Evolutionary conservation across 768 basidiomycete genomes (phyloP), one percentile per base, ranked within the genome.

Genomic region (Suillus subluteus): DNA sequence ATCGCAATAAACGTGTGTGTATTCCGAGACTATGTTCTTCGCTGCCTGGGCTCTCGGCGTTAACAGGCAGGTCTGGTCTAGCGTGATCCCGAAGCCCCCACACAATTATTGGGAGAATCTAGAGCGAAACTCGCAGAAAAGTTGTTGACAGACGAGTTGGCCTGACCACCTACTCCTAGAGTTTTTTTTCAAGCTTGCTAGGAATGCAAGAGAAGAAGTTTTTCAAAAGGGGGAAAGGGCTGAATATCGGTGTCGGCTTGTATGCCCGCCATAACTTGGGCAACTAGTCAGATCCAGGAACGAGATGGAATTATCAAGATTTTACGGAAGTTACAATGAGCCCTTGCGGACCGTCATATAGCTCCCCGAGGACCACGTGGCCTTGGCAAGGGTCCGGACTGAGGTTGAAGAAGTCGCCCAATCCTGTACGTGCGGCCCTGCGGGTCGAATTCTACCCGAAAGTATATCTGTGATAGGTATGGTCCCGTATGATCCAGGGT

Each of bases 331-430:
- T 35, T 35, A 56, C 55, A 35, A 56, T 13, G 55, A 56, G 12
- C 55, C 52, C 16, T 32, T 54, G 16, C 30, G 30, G 26, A 54
- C 52, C 52, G 52, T 32, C 16, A 18, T 30, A 54, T 32, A 9
- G 16, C 52, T 30, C 16, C 32, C 55, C 55, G 55, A 56, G 55
- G 55, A 56, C 55, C 55, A 56, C 52, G 55, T 56, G 55, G 12
- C 30, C 50, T 30, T 30, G 50, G 50, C 3, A 32, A 55, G 54
- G 55, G 32, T 35, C 55, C 11, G 21, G 12, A 35, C 32, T 35
- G 55, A 56, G 55, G n/a, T 48, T 9, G 48, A 15, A 12, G 12
- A 48, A 54, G 52, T 55, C 18, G 11, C 21, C 32, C 32, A 21
- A 35, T 56, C 21, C 21, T 56, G 32, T 56, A 56, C n/a, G 11